These are phyloP conservation scores for Ilex aquifolium DNA, from an alignment of 257 asterid species.

Conservation along the genomic window DNA sequence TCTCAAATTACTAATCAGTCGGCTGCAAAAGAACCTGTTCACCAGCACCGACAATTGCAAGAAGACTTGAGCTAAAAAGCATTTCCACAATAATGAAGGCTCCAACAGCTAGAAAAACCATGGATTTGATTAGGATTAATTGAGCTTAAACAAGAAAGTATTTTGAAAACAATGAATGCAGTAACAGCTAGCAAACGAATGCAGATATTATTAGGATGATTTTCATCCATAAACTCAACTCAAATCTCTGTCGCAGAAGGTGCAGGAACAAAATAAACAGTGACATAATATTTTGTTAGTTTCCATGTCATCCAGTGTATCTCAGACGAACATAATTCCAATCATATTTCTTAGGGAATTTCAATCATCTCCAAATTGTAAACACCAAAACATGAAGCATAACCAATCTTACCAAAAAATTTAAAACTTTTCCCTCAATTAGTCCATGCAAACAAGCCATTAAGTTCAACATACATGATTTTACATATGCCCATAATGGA, in stretches of 20 bases:
- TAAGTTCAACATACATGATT: no score
- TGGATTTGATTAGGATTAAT: background rate
- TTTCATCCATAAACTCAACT: background rate
- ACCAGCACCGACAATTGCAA: slow-evolving; percentile 94
- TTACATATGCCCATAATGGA: background rate
- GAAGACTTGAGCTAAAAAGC: slow-evolving; percentile 78
- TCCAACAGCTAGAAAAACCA: slow-evolving; percentile 53
- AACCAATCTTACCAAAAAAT: background rate
- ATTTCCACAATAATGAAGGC: slow-evolving; percentile 81
- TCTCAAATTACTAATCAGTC: background rate
- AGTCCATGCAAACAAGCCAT: background rate
- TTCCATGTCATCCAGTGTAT: no score
- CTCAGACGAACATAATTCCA: no score
- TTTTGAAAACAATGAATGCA: background rate
- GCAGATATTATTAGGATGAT: background rate
- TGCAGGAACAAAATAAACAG: no score
- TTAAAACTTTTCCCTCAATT: no score
- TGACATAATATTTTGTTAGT: no score
- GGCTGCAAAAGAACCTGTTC: slow-evolving; percentile 59
- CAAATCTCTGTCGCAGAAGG: no score
- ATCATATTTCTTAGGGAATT: background rate
- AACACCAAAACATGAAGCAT: background rate
- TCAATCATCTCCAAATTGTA: background rate
- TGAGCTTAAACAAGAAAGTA: background rate
- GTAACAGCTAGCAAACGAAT: background rate